Percentiles rank a stretch among this genome's conserved stretches.
Conservation (phyloP, 176 grass and related monocot species). For the Aegilops tauschii region DNA sequence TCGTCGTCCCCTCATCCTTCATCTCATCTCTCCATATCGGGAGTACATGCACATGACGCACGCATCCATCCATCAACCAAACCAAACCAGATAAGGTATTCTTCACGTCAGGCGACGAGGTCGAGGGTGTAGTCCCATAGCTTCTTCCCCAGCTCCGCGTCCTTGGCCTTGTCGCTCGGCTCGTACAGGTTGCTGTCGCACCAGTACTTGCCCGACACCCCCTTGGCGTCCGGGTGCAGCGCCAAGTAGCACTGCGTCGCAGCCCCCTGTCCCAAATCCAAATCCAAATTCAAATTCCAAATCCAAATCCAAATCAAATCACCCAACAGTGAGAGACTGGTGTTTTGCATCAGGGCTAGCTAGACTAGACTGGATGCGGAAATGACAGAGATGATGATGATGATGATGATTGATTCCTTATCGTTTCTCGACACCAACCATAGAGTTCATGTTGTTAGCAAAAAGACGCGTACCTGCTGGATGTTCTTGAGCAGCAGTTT, state of each 20-base stretch:
- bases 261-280: slow-evolving; percentile 44
- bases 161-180: slow-evolving; percentile 58
- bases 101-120: slow-evolving; percentile 18
- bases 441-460: too few species aligned
- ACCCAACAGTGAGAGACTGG: background rate
- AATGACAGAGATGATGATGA: too few species aligned
- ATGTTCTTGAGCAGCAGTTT: slow-evolving; percentile 84
- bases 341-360: background rate
- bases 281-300: too few species aligned
- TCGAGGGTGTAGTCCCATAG: slow-evolving; percentile 80
- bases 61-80: too few species aligned
- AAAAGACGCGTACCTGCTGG: slow-evolving; percentile 51
- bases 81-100: too few species aligned
- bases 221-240: slow-evolving; percentile 64
- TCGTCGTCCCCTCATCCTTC: too few species aligned
- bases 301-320: too few species aligned
- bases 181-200: slow-evolving; percentile 65
- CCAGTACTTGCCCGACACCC: slow-evolving; percentile 64
- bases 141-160: slow-evolving; percentile 61
- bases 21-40: too few species aligned
- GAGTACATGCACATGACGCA: too few species aligned
- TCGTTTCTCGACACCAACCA: too few species aligned
- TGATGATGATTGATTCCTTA: too few species aligned
- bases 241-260: slow-evolving; percentile 80
- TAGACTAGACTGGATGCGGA: too few species aligned